phyloP scores from a whole-genome alignment of 1,139 yeast genomes.

The Barnettozyma hawaiiensis region DNA sequence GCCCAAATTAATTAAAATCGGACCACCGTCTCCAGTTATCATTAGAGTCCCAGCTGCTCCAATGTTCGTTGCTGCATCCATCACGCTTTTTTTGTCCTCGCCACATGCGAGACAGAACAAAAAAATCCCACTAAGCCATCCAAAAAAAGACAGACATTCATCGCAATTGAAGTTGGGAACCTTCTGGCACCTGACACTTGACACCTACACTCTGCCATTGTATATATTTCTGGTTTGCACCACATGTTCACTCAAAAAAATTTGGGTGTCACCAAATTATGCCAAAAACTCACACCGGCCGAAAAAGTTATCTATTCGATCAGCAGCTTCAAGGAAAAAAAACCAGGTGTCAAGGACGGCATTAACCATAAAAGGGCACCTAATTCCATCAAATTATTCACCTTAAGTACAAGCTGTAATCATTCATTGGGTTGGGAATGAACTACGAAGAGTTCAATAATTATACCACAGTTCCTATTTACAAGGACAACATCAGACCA shows the following conservation, averaged over 20 bases:
- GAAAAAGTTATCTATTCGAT: slow-evolving; percentile 12
- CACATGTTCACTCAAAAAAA: neutral
- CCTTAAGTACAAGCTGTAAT: neutral
- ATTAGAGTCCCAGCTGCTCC: no score
- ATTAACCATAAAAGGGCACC: neutral
- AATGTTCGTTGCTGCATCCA: no score
- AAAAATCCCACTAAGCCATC: no score
- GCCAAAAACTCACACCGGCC: neutral
- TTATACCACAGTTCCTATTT: slow-evolving; percentile 10
- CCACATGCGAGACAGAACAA: no score
- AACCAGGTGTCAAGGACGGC: neutral
- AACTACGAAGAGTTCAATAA: slow-evolving; percentile 6
- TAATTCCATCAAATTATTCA: neutral
- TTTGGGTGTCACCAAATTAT: slow-evolving; percentile 2
- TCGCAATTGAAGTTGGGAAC: no score
- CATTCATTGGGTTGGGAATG: neutral
- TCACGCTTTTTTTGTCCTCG: no score
- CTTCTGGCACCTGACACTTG: no score
- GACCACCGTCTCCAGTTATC: no score
- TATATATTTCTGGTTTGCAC: no score
- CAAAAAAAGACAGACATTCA: no score
- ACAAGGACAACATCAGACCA: slow-evolving; percentile 1
- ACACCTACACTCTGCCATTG: no score
- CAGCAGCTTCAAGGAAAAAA: slow-evolving; percentile 11
- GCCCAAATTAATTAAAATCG: no score